phyloP scores from a whole-genome alignment of 2,329 filamentous ascomycete species.

The Colletotrichum tabaci region DNA sequence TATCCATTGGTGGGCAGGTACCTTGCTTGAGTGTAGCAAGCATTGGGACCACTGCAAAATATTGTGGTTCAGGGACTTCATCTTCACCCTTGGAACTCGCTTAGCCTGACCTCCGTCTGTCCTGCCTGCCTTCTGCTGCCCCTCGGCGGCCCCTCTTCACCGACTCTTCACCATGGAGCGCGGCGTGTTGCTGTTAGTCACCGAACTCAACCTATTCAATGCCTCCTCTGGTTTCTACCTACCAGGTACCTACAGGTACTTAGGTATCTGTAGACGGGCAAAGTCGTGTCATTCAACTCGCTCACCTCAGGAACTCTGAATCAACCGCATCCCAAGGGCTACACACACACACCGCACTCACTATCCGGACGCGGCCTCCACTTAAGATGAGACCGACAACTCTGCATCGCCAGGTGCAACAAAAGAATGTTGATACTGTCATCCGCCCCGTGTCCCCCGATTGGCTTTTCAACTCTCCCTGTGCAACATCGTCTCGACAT shows the following conservation, averaged over 20 bases:
- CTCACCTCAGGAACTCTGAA: background rate
- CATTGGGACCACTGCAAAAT: too few relatives aligned
- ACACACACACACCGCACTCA: background rate
- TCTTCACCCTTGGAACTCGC: background rate
- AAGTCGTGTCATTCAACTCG: background rate
- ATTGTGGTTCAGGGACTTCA: background rate
- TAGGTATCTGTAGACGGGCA: background rate
- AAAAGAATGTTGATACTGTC: background rate
- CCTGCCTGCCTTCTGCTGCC: background rate
- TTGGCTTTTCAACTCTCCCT: constrained; percentile 19
- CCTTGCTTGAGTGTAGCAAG: too few relatives aligned
- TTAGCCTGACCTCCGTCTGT: background rate
- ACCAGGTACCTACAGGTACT: too few relatives aligned
- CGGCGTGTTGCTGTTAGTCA: background rate
- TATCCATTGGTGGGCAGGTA: too few relatives aligned
- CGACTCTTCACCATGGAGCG: constrained; percentile 12
- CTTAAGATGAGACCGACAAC: constrained; percentile 8
- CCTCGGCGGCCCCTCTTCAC: constrained; percentile 16
- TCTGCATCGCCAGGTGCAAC: constrained; percentile 8
- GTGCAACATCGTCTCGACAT: constrained; percentile 32
- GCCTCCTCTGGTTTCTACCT: background rate
- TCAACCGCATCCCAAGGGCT: constrained; percentile 2
- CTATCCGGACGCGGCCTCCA: too few relatives aligned
- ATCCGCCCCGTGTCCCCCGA: constrained; percentile 2
- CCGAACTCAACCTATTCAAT: background rate